Base-by-base conservation (phyloP, 495 filamentous ascomycete genomes). In the Talaromyces ruber region DNA sequence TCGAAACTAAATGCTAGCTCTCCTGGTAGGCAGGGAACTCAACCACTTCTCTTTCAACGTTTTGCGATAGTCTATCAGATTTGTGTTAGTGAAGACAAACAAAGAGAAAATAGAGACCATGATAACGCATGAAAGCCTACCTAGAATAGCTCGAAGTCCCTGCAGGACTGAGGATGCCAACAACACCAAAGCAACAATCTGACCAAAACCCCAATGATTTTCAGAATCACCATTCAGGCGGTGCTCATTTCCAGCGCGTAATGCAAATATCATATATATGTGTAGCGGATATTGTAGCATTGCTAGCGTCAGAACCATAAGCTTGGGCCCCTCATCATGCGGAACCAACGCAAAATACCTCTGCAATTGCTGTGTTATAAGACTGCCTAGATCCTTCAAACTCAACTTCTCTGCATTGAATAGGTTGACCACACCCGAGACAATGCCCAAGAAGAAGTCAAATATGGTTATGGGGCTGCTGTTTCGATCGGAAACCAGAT, bases 171-270 rank as follows among this genome's bases (percentile, higher is more conserved):
- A 59, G 25, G 18, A 59, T 43, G 61, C 61, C 34, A 62, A 25
- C 18, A 57, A 47, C 8, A 62, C 18, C 21, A 62, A 12, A 28
- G 34, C 34, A 14, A 58, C 18, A 39, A 62, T 25, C 37, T 62
- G 53, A 25, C 61, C 61, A 28, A 62, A 62, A 32, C 61, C 61
- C 52, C 51, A 62, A 14, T 52, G 24, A 26, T 57, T 62, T 9
- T 58, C 61, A 16, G 57, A 59, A 29, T 59, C 37, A 12, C 32
- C 57, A 22, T 59, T 39, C 24, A 59, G 32, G 18, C 18, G 30
- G 21, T 25, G 4, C 18, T 59, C 57, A 39, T 45, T 59, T 43
- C 6, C 37, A 11, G 29, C 29, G 7, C 57, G 30, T 9, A 59
- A 26, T 25, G 32, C 57, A 26, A 39, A 39, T 6, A 59, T 39